phyloP scores from a whole-genome alignment of 192 early-diverging fungal genomes.

The Rhizoclosmatium globosum region DNA sequence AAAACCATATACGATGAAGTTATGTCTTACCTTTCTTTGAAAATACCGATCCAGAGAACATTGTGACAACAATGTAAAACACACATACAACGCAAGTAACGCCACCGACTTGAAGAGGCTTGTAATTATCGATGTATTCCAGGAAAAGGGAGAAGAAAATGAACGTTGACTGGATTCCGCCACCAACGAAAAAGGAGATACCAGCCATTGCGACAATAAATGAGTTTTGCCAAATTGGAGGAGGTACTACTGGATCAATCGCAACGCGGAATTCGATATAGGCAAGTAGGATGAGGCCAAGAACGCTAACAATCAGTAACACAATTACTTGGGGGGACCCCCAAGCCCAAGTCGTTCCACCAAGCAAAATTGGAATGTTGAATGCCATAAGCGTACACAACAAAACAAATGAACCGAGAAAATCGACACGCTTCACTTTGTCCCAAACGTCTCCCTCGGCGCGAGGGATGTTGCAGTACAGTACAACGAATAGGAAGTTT shows the following conservation, averaged over 20 bases:
- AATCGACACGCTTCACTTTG: constrained; percentile 79
- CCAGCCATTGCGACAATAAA: constrained; percentile 78
- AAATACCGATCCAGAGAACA: too few relatives aligned
- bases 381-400: constrained; percentile 62
- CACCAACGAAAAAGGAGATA: constrained; percentile 55
- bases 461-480: constrained; percentile 66
- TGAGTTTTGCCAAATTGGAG: not conserved
- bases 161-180: constrained; percentile 49
- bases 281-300: constrained; percentile 13
- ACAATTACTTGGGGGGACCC: constrained; percentile 66
- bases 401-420: constrained; percentile 58
- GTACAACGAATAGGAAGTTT: constrained; percentile 41
- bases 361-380: constrained; percentile 74
- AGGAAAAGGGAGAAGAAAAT: constrained; percentile 41
- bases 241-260: too few relatives aligned
- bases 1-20: too few relatives aligned
- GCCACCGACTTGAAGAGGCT: too few relatives aligned
- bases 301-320: constrained; percentile 53
- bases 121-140: not conserved
- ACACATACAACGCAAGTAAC: too few relatives aligned
- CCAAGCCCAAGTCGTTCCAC: constrained; percentile 74
- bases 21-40: too few relatives aligned
- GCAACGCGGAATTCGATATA: constrained; percentile 42
- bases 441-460: constrained; percentile 54
- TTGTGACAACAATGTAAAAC: too few relatives aligned